Base-by-base conservation (phyloP, 306 rosid species). In the Trichosanthes truncata region DNA sequence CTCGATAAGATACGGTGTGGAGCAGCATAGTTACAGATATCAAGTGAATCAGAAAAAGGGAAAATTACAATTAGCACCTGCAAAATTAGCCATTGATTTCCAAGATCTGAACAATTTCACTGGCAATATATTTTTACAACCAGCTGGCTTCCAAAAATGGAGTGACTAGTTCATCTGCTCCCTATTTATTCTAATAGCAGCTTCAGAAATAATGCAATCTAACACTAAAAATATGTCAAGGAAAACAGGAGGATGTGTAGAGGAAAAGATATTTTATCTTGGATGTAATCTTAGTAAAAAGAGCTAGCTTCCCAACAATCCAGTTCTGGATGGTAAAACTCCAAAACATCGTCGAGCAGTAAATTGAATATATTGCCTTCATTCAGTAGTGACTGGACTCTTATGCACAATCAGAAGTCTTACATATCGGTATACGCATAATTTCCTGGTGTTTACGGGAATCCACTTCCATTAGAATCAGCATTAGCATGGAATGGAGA, bases 401-500 rank as follows among this genome's bases (percentile, higher is more conserved):
- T 49, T 74, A 51, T 74, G 78, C 45, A 74, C 46, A 74, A 49
- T 49, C 8, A 35, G 62, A 74, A 29, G 62, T 48, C 78, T 82
- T 83, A 90, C 38, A 46, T 81, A 75, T 91, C 90, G 61, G 88
- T 83, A 15, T 80, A 23, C 52, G 92, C 92, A 82, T 88, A 89
- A 43, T 87, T 87, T 63, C 89, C 91, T 18, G 93, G 81, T 75
- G 60, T 23, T 87, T 77, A 87, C 17, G 65, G 48, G 78, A 87
- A 87, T 60, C 91, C 97, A 41, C 83, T 79, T 75, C 96, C 98
- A 84, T 91, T 91, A 78, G 97, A 93, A 87, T 93, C 96, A 46
- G 90, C 86, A 88, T 86, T 80, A 67, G 86, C 82, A 61, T 87
- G 80, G 78, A 87, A 84, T 71, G 96, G 89, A 57, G 91, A 82